A percentile compares a stretch with the other conserved stretches of the same genome.
Conservation (phyloP, 2,329 filamentous ascomycete genomes). For the Cordyceps cicadae region DNA sequence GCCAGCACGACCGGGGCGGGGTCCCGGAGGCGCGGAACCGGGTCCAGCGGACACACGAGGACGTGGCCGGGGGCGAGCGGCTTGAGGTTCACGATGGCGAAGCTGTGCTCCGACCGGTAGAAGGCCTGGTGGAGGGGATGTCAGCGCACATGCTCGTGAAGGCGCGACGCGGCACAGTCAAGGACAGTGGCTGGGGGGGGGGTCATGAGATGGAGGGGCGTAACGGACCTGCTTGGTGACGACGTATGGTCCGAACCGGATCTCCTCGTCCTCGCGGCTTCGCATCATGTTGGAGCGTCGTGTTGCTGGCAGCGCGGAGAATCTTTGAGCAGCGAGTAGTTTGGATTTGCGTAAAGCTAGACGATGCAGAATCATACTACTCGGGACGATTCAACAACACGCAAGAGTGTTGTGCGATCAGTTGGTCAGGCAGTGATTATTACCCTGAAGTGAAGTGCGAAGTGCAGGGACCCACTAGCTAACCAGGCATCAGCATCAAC, state of each 20-base stretch:
- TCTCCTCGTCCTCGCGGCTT: conserved; percentile 16
- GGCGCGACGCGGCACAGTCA: no score
- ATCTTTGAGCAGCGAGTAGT: neutral
- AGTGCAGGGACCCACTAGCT: neutral
- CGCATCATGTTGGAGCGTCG: conserved; percentile 20
- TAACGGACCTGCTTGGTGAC: conserved; percentile 62
- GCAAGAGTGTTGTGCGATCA: neutral
- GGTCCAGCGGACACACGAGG: conserved; percentile 69
- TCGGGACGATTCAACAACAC: neutral
- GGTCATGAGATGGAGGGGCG: neutral
- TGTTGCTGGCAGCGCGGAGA: conserved; percentile 14
- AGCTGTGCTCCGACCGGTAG: conserved; percentile 68
- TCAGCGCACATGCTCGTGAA: no score
- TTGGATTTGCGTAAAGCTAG: neutral
- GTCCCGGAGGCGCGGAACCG: conserved; percentile 66
- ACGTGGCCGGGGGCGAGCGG: conserved; percentile 89
- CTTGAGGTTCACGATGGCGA: conserved; percentile 91
- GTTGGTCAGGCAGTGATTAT: neutral
- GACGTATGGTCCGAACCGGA: conserved; percentile 69
- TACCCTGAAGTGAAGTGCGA: neutral
- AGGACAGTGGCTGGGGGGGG: neutral
- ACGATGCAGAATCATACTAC: neutral
- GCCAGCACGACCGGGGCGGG: conserved; percentile 61
- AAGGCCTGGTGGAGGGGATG: conserved; percentile 58
- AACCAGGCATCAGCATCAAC: no score